Base-by-base conservation (phyloP, 140 eudicot species). In the Bidens hawaiensis region DNA sequence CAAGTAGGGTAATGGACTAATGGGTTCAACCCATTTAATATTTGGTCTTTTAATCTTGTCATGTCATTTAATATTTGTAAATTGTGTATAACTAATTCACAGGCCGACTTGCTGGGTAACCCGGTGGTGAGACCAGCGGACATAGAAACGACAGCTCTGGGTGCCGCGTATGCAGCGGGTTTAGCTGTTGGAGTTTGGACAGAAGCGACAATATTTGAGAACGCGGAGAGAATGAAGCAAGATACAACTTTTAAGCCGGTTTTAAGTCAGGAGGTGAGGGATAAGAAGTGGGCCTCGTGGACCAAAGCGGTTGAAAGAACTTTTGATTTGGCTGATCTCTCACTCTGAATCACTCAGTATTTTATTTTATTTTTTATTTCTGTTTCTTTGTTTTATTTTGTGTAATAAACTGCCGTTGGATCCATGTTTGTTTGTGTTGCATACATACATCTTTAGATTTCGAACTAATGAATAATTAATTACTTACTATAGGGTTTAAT, bases 91-190 rank as follows among this genome's bases (percentile, higher is more conserved):
- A 47, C 11, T 42, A 41, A 21, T 17, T 47, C 76, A 72, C 78
- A 94, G 99, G 99, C 99, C 1, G 95, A 94, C 59, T 42, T 94
- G 46, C 60, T 94, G 57, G 97, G 99, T 27, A 81, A 21, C 72
- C 82, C 97, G 1, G 99, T 94, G 62, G 84, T 88, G 28, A 81
- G 99, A 69, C 99, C 99, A 57, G 95, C 89, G 8, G 83, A 93
- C 42, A 88, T 83, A 56, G 99, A 93, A 81, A 93, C 97, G 9
- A 93, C 99, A 5, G 99, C 99, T 1, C 84, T 93, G 0, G 99
- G 99, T 56, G 99, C 99, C 5, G 99, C 97, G 11, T 93, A 88
- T 75, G 97, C 99, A 1, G 99, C 97, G 16, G 99, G 99, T 60
- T 71, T 93, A 79, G 97, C 95, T 0, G 90, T 88, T 49, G 95